Base-by-base conservation (phyloP, 805 yeast species). In the Hanseniaspora jakobsenii region DNA sequence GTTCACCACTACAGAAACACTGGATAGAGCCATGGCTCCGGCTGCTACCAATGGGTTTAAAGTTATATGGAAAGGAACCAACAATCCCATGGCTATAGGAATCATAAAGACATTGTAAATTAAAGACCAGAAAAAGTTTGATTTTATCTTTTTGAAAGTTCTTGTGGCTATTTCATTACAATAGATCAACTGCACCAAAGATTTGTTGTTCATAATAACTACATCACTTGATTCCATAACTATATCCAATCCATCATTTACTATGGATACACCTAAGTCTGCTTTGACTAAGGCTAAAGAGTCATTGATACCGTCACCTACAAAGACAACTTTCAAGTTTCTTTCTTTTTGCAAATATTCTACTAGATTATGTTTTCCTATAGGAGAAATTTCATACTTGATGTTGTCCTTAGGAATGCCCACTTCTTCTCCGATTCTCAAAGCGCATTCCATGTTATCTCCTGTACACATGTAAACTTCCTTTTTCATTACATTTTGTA, bases 301-400 rank as follows among this genome's bases (percentile, higher is more conserved):
- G 59, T 91, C 99, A 60, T 91, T 91, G 52, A 91, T 83, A 48
- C 99, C 99, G 63, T 91, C 99, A 30, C 99, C 99, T 18, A 91
- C 79, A 68, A 93, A 86, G 5, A 87, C 89, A 32, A 91, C 79
- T 14, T 67, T 64, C 9, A n/a, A n/a, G n/a, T 63, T 53, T 1
- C 32, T 35, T 2, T 66, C 66, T 12, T 52, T 59, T 54, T 78
- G 82, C 45, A 84, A 63, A 38, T 69, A 66, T 32, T 64, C 62
- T 18, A 91, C 75, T 27, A 84, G 68, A 24, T 70, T 70, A 46
- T 83, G 77, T 61, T 91, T 91, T 44, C 79, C 81, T 13, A 70
- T 65, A 0, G 97, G 97, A 1, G 80, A 66, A 2, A 84, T 75
- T 48, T 78, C 84, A 37, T 89, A 77, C 66, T 75, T 81, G 3